Evolutionary conservation across 2,329 filamentous ascomycete species (phyloP).

Genomic region (Microdochium paspali): DNA sequence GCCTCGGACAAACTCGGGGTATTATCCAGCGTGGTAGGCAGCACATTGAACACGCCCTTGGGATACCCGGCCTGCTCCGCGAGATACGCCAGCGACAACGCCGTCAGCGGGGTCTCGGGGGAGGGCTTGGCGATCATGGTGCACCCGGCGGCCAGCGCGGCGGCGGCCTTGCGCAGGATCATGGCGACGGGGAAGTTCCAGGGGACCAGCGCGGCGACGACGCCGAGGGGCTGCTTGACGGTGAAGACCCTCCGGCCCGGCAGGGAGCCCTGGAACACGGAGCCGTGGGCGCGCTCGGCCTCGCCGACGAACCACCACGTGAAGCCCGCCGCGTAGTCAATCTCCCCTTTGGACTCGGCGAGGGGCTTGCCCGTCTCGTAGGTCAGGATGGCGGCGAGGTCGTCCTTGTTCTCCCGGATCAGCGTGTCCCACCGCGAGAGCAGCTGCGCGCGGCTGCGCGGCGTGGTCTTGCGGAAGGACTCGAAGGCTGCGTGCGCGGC

Average conservation of each 20-base stretch:
- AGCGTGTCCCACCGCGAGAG: conserved; percentile 57
- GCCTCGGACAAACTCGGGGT: conserved; percentile 34
- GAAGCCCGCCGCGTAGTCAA: conserved; percentile 46
- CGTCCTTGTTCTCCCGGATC: conserved; percentile 51
- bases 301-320: conserved; percentile 53
- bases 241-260: conserved; percentile 59
- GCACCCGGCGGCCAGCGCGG: conserved; percentile 62
- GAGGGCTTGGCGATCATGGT: conserved; percentile 65
- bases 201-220: conserved; percentile 58
- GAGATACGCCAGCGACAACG: conserved; percentile 42
- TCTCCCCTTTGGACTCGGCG: conserved; percentile 49
- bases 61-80: conserved; percentile 64
- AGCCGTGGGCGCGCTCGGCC: conserved; percentile 53
- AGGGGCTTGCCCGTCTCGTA: conserved; percentile 33
- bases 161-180: conserved; percentile 58
- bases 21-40: conserved; percentile 33
- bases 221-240: conserved; percentile 66
- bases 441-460: conserved; percentile 50
- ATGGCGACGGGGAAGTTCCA: conserved; percentile 49
- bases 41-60: conserved; percentile 53
- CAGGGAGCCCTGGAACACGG: conserved; percentile 46
- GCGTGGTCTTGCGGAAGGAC: conserved; percentile 48
- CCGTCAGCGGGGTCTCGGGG: conserved; percentile 54
- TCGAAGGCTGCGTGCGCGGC: conserved; percentile 52
- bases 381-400: conserved; percentile 53